These are phyloP conservation scores for Colletotrichum godetiae DNA, from an alignment of 2,329 filamentous ascomycete genomes.

Conservation along the genomic window DNA sequence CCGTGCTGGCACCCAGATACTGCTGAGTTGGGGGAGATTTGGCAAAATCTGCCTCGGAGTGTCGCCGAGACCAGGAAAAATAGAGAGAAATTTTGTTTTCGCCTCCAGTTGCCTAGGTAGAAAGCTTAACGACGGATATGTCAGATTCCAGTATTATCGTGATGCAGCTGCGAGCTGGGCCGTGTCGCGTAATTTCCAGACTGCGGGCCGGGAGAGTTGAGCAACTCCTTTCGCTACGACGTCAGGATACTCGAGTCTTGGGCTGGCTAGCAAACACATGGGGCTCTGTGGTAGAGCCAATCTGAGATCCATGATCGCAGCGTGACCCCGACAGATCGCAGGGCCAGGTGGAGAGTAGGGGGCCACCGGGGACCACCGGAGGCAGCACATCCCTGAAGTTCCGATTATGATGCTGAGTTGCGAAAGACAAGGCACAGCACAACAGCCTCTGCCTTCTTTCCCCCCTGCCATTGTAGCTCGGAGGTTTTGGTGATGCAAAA, in stretches of 20 bases:
- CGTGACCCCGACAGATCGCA: constrained; percentile 22
- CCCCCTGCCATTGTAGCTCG: constrained; percentile 27
- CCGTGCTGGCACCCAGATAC: constrained; percentile 13
- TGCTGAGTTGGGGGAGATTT: not conserved
- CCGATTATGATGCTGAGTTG: constrained; percentile 15
- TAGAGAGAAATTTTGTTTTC: not conserved
- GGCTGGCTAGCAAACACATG: not conserved
- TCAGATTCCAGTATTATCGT: constrained; percentile 23
- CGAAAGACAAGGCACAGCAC: constrained; percentile 10
- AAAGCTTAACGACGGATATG: not conserved
- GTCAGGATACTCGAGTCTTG: not conserved
- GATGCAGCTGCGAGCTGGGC: constrained; percentile 18
- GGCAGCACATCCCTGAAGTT: constrained; percentile 14
- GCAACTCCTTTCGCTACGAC: not conserved
- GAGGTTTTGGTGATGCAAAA: constrained; percentile 21
- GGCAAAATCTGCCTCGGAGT: not conserved
- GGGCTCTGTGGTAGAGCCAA: constrained; percentile 19
- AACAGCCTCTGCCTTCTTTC: not conserved
- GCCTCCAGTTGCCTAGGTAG: constrained; percentile 8
- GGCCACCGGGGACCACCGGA: constrained; percentile 27
- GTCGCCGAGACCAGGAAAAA: not conserved
- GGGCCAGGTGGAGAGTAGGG: constrained; percentile 12
- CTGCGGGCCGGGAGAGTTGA: not conserved
- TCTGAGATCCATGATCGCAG: constrained; percentile 30
- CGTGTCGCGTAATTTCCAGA: constrained; percentile 2